Evolutionary conservation across 2,329 filamentous ascomycete species (phyloP), one percentile per base, ranked within the genome.

Genomic region (Penicillium sp.): DNA sequence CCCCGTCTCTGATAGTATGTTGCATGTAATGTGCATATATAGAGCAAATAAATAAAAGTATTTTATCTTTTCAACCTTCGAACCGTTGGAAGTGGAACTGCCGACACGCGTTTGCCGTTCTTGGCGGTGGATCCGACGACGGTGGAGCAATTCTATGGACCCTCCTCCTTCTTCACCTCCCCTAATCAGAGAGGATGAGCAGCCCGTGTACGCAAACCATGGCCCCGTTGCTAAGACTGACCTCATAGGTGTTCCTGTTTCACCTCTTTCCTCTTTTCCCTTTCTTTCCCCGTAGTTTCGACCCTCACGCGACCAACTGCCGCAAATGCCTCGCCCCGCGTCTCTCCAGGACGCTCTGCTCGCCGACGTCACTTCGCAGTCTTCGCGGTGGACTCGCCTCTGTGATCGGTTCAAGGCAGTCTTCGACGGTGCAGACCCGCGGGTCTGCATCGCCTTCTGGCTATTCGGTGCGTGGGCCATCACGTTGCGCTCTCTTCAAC

Each of bases 361-460:
- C 66, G 33, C 70, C 84, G 34, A 82, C 83, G 51, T 78, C 84
- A 34, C 46, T 45, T 44, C 40, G 20, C 34, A 15, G 24, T 75
- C 77, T 26, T 80, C 89, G 3, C 90, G 89, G 41, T 92, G 89
- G 88, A 81, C 84, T n/a, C 71, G 84, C 50, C 93, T 90, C 71
- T 79, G 80, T 52, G 84, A 86, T 21, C 84, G 89, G 29, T 66
- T 94, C 21, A 77, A 75, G 43, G 76, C 80, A 17, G 64, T 88
- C 39, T 84, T 94, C 50, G 80, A 80, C 24, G 86, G 86, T 51
- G 82, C 85, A 41, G 86, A 95, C 65, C 80, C 82, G 1, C 79
- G 86, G 44, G 89, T 96, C 13, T 80, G 90, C 49, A 68, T 86
- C 44, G 90, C 93, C 23, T 97, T 97, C 67, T 97, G 92, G 92